Percentiles rank a stretch among this genome's conserved stretches.
Conservation (phyloP, 345 rosid species). For the Gossypium rotundifolium region DNA sequence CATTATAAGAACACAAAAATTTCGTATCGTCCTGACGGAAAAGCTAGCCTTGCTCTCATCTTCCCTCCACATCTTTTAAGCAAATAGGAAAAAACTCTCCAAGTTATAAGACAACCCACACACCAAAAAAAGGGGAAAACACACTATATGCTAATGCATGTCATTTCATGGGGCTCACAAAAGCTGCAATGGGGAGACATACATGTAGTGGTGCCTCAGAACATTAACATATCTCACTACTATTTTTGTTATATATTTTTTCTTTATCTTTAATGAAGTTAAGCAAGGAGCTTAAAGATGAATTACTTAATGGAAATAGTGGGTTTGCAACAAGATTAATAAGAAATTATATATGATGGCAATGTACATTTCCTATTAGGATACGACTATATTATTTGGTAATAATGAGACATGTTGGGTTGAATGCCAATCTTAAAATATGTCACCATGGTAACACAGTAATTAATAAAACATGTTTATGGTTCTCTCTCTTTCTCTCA, state of each 20-base stretch:
- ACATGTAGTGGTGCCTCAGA: background rate
- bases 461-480: background rate
- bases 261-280: background rate
- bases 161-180: conserved; percentile 5
- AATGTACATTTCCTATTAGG: background rate
- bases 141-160: background rate
- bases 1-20: no score
- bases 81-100: background rate
- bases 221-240: background rate
- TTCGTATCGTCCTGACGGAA: no score
- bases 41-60: background rate
- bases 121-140: background rate
- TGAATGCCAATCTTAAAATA: background rate
- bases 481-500: background rate
- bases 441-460: background rate
- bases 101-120: background rate
- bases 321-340: no score
- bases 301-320: no score
- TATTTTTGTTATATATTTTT: background rate
- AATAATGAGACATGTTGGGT: background rate
- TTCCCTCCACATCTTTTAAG: background rate
- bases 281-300: background rate
- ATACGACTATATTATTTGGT: background rate
- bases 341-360: no score
- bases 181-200: conserved; percentile 9